These are phyloP conservation scores for Trifolium pratense DNA, from an alignment of 306 rosid genomes.

Conservation along the genomic window DNA sequence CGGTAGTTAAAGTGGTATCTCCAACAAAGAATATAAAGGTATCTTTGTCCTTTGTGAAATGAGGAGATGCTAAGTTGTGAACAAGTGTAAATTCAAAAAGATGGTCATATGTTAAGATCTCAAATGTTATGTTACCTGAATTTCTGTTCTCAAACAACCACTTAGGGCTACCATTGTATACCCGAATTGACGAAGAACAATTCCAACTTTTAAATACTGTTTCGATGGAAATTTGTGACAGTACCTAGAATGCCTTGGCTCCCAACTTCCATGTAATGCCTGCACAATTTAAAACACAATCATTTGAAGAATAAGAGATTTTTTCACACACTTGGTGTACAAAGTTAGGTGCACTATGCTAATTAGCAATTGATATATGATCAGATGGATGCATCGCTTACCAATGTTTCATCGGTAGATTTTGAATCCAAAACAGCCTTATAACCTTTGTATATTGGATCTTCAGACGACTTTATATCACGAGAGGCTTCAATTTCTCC, in stretches of 20 bases:
- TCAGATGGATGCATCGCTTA: slow-evolving; percentile 37
- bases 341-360: background rate
- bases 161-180: slow-evolving; percentile 87
- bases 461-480: slow-evolving; percentile 49
- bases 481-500: slow-evolving; percentile 50
- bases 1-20: background rate
- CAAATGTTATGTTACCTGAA: slow-evolving; percentile 58
- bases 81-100: background rate
- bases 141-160: slow-evolving; percentile 81
- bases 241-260: slow-evolving; percentile 81
- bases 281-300: slow-evolving; percentile 42
- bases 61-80: slow-evolving; percentile 22
- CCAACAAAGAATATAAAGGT: too few species aligned
- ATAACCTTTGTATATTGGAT: slow-evolving; percentile 67
- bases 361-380: background rate
- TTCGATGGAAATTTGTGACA: slow-evolving; percentile 80
- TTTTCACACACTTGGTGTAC: background rate
- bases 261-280: slow-evolving; percentile 96
- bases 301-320: background rate
- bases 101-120: background rate
- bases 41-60: too few species aligned
- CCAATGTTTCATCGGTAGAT: slow-evolving; percentile 79
- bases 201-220: slow-evolving; percentile 84
- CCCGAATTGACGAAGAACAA: slow-evolving; percentile 88
- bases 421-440: slow-evolving; percentile 92